Evolutionary conservation across 495 filamentous ascomycete genomes (phyloP).

Genomic region (Penicillium argentinense): DNA sequence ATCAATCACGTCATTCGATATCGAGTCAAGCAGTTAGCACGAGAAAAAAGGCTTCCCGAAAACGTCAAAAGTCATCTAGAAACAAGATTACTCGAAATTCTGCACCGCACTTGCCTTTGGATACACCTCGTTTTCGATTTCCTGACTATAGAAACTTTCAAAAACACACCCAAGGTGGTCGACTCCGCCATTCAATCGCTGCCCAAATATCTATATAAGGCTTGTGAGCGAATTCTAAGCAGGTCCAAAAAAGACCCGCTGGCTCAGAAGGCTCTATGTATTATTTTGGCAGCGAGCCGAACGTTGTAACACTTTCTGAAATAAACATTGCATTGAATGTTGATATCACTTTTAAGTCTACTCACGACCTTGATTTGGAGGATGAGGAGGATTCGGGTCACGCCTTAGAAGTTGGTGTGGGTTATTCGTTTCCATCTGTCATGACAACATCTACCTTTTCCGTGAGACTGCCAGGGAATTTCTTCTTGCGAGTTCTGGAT

Average conservation of each 20-base stretch:
- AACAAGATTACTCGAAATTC: conserved; percentile 18
- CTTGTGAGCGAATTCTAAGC: conserved; percentile 41
- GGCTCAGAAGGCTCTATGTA: conserved; percentile 31
- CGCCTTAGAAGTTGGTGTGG: conserved; percentile 36
- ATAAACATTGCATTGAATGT: conserved; percentile 39
- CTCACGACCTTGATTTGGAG: conserved; percentile 22
- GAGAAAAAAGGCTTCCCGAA: conserved; percentile 13
- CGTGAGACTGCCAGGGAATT: conserved; percentile 45
- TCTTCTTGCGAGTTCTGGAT: conserved; percentile 15
- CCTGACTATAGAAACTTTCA: conserved; percentile 15
- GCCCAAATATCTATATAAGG: conserved; percentile 34
- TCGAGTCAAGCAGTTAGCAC: conserved; percentile 23
- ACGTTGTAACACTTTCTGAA: conserved; percentile 41
- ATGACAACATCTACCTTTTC: conserved; percentile 36
- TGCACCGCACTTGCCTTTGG: conserved; percentile 46
- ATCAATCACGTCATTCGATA: conserved; percentile 40
- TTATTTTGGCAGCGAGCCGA: conserved; percentile 36
- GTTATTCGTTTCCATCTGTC: conserved; percentile 34
- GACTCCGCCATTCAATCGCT: conserved; percentile 18
- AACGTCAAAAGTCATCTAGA: conserved; percentile 16
- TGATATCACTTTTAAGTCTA: conserved; percentile 14
- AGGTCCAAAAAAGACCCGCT: conserved; percentile 17
- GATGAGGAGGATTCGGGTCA: conserved; percentile 22
- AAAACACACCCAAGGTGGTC: conserved; percentile 24
- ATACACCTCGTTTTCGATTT: conserved; percentile 36